Base-by-base conservation (phyloP, 2,329 filamentous ascomycete genomes). In the Alternaria sp. region DNA sequence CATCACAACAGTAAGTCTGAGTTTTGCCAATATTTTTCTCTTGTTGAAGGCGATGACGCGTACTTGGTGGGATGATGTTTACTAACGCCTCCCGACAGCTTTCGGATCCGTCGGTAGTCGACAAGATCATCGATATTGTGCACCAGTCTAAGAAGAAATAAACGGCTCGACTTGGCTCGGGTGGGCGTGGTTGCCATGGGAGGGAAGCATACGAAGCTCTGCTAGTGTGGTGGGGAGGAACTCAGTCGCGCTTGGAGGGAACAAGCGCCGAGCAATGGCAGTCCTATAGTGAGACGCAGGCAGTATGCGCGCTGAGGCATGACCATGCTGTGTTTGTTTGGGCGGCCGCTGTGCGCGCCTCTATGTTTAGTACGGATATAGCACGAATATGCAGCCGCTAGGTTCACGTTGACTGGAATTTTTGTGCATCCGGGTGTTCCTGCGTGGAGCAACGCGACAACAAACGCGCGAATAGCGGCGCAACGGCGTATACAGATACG, bases 101-200 rank as follows among this genome's bases (percentile, higher is more conserved):
- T 56, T 96, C 93, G 63, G 94, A 99, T 80, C 96, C 96, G 50
- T 88, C 85, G 63, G 90, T 98, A 23, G 95, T 99, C 25, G 89
- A 91, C 51, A 95, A 90, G 84, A 97, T 99, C 77, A 97, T 98
- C 79, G 83, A 88, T 67, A 88, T 86, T 50, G 95, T 97, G 57
- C 91, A 95, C 73, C 85, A 87, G 69, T 80, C 83, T 64, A 83
- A 81, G 73, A 82, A 81, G 74, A 82, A 82, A 74, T 82, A 78
- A 68, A 47, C 28, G 57, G 60, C 53, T 66, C 57, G 61, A 54
- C 59, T 65, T 65, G 62, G 61, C 57, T 32, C 52, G 47, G 60
- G 60, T 62, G 56, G 55, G 56, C 58, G 30, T 47, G 49, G 61
- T 49, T 17, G 46, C 36, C 19, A 58, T 43, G 36, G 30, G 36